Evolutionary conservation across 164 flowering plant species (phyloP).

Genomic region (Protea cynaroides): DNA sequence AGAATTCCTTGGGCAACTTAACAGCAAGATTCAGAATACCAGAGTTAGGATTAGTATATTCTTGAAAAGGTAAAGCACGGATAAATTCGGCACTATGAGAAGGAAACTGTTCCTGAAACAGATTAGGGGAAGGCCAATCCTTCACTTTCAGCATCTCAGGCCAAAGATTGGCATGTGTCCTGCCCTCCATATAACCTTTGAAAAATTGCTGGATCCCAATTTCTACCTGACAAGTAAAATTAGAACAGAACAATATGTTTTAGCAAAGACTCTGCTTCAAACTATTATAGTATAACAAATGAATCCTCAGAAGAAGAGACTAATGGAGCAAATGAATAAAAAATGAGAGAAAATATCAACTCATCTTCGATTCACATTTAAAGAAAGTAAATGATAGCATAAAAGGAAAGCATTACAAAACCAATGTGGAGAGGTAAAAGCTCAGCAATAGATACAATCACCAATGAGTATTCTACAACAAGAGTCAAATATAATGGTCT

Average conservation of each 20-base stretch:
- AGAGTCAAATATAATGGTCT: no score
- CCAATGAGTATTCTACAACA: no score
- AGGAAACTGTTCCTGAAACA: slow-evolving; percentile 56
- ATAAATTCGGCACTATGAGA: slow-evolving; percentile 45
- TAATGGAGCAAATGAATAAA: not conserved
- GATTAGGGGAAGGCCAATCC: slow-evolving; percentile 55
- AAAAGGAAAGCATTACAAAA: no score
- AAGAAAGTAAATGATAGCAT: no score
- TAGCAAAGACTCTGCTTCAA: not conserved
- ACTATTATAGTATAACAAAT: not conserved
- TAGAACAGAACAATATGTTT: not conserved
- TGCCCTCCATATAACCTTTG: slow-evolving; percentile 45
- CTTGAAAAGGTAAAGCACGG: slow-evolving; percentile 54
- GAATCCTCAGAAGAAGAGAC: not conserved
- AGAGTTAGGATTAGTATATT: slow-evolving; percentile 58
- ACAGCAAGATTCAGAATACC: slow-evolving; percentile 63
- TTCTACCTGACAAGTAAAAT: slow-evolving; percentile 43
- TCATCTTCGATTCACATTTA: no score
- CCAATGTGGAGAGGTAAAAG: no score
- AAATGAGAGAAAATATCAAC: no score
- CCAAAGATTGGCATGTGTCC: slow-evolving; percentile 26
- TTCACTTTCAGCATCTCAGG: slow-evolving; percentile 51
- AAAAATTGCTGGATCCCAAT: slow-evolving; percentile 42
- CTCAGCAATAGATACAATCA: no score
- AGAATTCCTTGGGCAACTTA: slow-evolving; percentile 37